These are phyloP conservation scores for Plasmodium falciparum DNA, from an alignment of 169 alveolate species.

Conservation along the genomic window DNA sequence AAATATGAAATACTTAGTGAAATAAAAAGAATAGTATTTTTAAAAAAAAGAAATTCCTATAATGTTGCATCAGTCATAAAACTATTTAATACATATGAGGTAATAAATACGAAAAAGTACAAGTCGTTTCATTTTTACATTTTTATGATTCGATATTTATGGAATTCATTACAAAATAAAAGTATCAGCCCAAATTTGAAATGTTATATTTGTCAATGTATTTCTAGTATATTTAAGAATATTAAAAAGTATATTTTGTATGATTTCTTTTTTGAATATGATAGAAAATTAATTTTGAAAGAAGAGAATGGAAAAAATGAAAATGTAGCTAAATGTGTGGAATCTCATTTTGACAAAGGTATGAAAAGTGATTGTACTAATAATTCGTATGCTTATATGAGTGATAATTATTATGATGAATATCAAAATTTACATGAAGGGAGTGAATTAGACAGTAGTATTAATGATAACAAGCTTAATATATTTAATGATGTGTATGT, in stretches of 20 bases:
- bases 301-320: not conserved
- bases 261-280: constrained; percentile 68
- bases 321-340: not conserved
- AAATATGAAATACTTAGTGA: constrained; percentile 49
- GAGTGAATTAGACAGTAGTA: constrained; percentile 67
- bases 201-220: constrained; percentile 46
- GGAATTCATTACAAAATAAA: constrained; percentile 52
- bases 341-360: not conserved
- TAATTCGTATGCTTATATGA: constrained; percentile 48
- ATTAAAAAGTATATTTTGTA: constrained; percentile 53
- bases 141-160: constrained; percentile 66
- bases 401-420: constrained; percentile 55
- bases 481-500: constrained; percentile 13
- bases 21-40: constrained; percentile 32
- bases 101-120: constrained; percentile 45
- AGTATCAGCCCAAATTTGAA: constrained; percentile 57
- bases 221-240: constrained; percentile 46
- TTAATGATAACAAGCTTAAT: constrained; percentile 29
- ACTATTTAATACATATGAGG: constrained; percentile 46
- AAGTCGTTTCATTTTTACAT: constrained; percentile 63
- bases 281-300: constrained; percentile 26
- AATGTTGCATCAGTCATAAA: constrained; percentile 54
- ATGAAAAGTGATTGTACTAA: constrained; percentile 37
- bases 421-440: constrained; percentile 30
- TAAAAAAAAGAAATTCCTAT: constrained; percentile 48